Conservation (phyloP, 768 basidiomycete species). For the Hericium erinaceus region DNA sequence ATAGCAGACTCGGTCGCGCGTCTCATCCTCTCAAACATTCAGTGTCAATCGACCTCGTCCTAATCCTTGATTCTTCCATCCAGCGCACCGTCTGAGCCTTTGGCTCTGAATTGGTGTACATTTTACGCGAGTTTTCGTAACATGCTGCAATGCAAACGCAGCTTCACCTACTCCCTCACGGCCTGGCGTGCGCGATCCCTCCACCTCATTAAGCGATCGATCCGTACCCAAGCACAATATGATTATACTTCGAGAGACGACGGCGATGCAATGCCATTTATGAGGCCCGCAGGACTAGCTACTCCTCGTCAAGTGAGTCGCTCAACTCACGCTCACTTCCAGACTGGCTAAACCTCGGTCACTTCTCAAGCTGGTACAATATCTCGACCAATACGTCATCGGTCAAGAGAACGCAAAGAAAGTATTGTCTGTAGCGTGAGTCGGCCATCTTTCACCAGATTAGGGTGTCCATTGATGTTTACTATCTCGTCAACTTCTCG, state of each 20-base stretch:
- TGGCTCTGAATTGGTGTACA: neutral
- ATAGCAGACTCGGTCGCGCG: neutral
- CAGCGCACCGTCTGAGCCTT: neutral
- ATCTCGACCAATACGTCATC: constrained; percentile 82
- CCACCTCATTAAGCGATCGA: neutral
- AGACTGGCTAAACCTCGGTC: no score
- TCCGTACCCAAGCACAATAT: constrained; percentile 14
- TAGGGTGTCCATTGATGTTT: neutral
- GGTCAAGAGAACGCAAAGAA: constrained; percentile 93
- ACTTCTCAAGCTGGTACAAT: constrained; percentile 60
- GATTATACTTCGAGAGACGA: constrained; percentile 10
- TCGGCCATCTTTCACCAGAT: constrained; percentile 12
- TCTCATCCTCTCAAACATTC: neutral
- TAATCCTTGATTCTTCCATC: neutral
- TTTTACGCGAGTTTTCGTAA: neutral
- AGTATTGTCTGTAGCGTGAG: constrained; percentile 87
- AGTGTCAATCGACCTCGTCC: neutral
- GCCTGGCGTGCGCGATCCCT: neutral
- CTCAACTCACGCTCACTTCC: neutral
- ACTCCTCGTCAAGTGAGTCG: constrained; percentile 45
- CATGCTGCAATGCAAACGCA: neutral
- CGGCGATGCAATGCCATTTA: neutral
- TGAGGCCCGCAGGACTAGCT: constrained; percentile 7
- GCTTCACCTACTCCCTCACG: neutral
- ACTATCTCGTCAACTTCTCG: neutral